Conservation (phyloP, 2,329 filamentous ascomycete species). For the Fusarium veterinarium region DNA sequence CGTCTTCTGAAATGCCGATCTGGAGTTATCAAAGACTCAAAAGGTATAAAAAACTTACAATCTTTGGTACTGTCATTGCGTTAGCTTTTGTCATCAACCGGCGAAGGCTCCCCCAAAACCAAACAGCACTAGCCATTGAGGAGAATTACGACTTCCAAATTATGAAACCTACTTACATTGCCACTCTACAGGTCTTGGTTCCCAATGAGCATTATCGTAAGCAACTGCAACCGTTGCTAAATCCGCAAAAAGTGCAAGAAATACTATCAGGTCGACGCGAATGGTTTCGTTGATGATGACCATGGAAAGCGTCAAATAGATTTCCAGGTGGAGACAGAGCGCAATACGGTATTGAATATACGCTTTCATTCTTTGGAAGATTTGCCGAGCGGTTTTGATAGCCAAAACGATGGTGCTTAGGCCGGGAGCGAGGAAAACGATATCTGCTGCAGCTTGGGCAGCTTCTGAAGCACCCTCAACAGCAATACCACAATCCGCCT, state of each 20-base stretch:
- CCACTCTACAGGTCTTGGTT: constrained; percentile 17
- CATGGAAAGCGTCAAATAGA: constrained; percentile 20
- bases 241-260: constrained; percentile 8
- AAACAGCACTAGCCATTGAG: too few species aligned
- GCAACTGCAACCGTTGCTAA: constrained; percentile 23
- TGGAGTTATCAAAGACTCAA: not conserved
- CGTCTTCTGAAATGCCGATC: not conserved
- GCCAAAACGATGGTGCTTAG: constrained; percentile 8
- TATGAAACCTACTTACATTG: not conserved
- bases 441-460: constrained; percentile 26
- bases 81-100: not conserved
- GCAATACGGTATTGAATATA: constrained; percentile 35
- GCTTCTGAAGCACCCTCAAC: constrained; percentile 28
- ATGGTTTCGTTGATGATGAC: constrained; percentile 34
- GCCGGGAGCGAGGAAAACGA: constrained; percentile 2
- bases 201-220: constrained; percentile 34
- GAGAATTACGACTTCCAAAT: too few species aligned
- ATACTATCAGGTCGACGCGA: constrained; percentile 11
- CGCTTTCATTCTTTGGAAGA: constrained; percentile 32
- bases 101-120: too few species aligned
- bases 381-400: constrained; percentile 5
- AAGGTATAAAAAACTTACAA: not conserved
- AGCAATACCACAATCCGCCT: constrained; percentile 18
- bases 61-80: not conserved
- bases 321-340: constrained; percentile 14